Evolutionary conservation across 2,329 filamentous ascomycete species (phyloP), one percentile per base, ranked within the genome.

Genomic region (Scedosporium aurantiacum): DNA sequence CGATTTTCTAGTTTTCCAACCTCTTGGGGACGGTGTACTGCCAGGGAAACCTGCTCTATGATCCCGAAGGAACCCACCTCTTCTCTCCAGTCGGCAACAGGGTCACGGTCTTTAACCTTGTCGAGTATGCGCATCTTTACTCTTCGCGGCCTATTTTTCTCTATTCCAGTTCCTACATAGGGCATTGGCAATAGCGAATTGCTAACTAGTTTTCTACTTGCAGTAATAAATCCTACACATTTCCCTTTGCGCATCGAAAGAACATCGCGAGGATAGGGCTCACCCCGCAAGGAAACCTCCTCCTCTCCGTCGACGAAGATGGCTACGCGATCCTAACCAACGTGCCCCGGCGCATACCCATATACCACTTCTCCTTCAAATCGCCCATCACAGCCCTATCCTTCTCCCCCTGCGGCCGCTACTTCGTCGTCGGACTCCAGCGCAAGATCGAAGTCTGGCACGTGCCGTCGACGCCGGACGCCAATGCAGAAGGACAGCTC

Each of bases 1-100:
- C 16, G 56, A 2, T 58, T 54, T 47, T 14, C n/a, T 70, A 97
- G 92, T 99, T 99, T 78, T 96, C 93, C 73, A 99, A 97, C 77
- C 84, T 99, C 73, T 84, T 99, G 70, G 95, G 94, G 72, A 99
- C 94, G 68, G 94, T 99, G 72, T 99, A 97, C 80, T 91, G 91
- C 79, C 90, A 92, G 83, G 94, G 95, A 76, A 99, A 97, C 74
- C 84, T 99, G 70, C 83, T 97, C 72, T 99, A 95, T 79, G 95
- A 90, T 69, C 91, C 92, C 64, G 93, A 99, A 83, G 95, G 95
- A 72, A 94, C 90, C 69, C 93, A 91, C 76, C 83, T 99, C 66
- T 90, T 95, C 70, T 99, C 94, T 54, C 95, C 94, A 6, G 94
- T 99, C 60, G 94, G 94, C 72, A 99, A 97, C 76, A 82, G 91